These are phyloP conservation scores for Fusarium multiceps DNA, from an alignment of 2,329 filamentous ascomycete genomes.

Conservation along the genomic window DNA sequence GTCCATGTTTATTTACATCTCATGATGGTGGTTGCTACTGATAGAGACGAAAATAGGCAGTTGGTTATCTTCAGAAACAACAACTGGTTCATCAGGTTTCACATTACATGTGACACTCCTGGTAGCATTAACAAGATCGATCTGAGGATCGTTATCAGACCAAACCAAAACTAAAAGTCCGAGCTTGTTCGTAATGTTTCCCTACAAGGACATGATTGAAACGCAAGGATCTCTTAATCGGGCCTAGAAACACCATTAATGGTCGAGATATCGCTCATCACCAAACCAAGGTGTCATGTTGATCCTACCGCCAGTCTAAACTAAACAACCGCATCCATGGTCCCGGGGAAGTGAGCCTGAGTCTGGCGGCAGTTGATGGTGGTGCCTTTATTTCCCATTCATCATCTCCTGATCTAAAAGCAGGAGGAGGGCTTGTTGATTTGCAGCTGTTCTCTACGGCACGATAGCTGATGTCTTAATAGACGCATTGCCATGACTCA, in stretches of 20 bases:
- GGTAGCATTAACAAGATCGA: slow-evolving; percentile 17
- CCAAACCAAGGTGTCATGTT: slow-evolving; percentile 31
- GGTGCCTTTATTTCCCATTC: slow-evolving; percentile 12
- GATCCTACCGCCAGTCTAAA: slow-evolving; percentile 18
- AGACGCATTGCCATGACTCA: slow-evolving; percentile 43
- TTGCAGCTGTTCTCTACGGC: slow-evolving; percentile 17
- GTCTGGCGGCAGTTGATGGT: slow-evolving; percentile 39
- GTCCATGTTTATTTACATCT: slow-evolving; percentile 14
- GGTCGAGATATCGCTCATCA: slow-evolving; percentile 23
- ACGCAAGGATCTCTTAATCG: slow-evolving; percentile 39
- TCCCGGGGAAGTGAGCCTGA: slow-evolving; percentile 42
- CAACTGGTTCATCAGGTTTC: slow-evolving; percentile 3
- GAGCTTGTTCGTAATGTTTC: slow-evolving; percentile 33
- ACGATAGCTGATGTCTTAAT: slow-evolving; percentile 39
- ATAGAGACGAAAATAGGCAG: not conserved
- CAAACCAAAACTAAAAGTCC: slow-evolving; percentile 35
- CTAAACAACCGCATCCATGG: slow-evolving; percentile 32
- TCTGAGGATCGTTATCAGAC: slow-evolving; percentile 37
- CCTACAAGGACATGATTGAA: slow-evolving; percentile 33
- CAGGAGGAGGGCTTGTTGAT: slow-evolving; percentile 34
- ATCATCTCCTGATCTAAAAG: slow-evolving; percentile 32
- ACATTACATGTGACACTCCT: slow-evolving; percentile 32
- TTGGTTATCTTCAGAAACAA: slow-evolving; percentile 3
- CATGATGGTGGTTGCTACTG: slow-evolving; percentile 1
- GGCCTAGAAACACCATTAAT: slow-evolving; percentile 29